phyloP scores from a whole-genome alignment of 2,329 filamentous ascomycete species.

The Aspergillus tanneri region DNA sequence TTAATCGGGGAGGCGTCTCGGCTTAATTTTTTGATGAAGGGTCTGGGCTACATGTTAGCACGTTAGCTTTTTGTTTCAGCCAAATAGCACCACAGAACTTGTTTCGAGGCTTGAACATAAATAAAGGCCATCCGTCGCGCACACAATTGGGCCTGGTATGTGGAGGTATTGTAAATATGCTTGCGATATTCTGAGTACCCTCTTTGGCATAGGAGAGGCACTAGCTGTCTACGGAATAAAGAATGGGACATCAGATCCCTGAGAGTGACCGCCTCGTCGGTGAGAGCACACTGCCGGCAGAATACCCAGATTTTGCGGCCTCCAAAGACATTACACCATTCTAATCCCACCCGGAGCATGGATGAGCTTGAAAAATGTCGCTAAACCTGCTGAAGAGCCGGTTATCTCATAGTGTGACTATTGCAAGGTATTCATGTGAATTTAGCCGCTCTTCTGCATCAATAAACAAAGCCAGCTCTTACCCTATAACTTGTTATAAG shows the following conservation, averaged over 20 bases:
- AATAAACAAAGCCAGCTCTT: conserved; percentile 1
- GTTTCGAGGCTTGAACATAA: too few relatives aligned
- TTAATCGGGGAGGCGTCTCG: too few relatives aligned
- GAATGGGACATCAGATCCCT: not conserved
- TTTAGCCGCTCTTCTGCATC: conserved; percentile 1
- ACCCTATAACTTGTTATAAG: not conserved
- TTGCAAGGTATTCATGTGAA: conserved; percentile 1
- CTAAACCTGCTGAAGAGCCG: conserved; percentile 25
- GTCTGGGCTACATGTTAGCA: too few relatives aligned
- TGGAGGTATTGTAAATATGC: too few relatives aligned
- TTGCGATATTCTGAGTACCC: too few relatives aligned
- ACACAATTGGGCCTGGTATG: too few relatives aligned
- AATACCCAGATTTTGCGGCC: conserved; percentile 9
- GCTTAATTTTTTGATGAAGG: too few relatives aligned
- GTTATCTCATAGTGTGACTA: conserved; percentile 9
- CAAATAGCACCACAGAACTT: too few relatives aligned
- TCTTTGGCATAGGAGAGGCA: too few relatives aligned
- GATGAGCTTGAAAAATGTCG: conserved; percentile 21
- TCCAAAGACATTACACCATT: not conserved
- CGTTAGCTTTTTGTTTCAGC: too few relatives aligned
- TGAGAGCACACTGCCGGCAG: conserved; percentile 5
- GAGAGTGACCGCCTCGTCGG: conserved; percentile 2
- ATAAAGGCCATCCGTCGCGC: too few relatives aligned
- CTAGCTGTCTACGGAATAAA: too few relatives aligned
- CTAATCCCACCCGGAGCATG: conserved; percentile 1